Conservation (phyloP, 2,329 filamentous ascomycete species). For the Cryphonectria radicalis region DNA sequence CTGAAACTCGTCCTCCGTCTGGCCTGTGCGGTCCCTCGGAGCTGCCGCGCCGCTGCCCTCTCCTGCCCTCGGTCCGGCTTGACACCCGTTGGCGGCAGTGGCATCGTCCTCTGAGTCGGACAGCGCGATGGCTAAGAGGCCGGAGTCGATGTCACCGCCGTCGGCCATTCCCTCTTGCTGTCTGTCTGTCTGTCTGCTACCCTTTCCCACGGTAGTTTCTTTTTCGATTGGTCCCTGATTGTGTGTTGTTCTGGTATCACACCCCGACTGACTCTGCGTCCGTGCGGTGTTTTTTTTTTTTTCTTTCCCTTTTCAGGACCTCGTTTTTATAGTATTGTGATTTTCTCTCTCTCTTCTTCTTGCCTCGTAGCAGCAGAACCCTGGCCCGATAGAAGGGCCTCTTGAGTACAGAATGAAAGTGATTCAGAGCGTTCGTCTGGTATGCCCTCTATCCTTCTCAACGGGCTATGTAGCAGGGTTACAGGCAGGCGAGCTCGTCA, state of each 20-base stretch:
- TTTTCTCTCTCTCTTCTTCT: background rate
- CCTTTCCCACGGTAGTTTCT: background rate
- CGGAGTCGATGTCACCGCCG: conserved; percentile 40
- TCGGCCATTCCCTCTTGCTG: conserved; percentile 36
- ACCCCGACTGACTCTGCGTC: no score
- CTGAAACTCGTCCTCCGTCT: conserved; percentile 56
- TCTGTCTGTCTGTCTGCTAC: background rate
- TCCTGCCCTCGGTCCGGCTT: conserved; percentile 1
- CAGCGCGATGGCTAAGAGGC: conserved; percentile 48
- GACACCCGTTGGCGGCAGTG: conserved; percentile 18
- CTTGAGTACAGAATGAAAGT: no score
- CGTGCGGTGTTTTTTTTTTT: no score
- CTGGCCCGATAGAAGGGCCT: no score
- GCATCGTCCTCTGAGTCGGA: conserved; percentile 42
- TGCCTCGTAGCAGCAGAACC: background rate
- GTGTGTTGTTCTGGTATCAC: no score
- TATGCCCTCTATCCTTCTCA: background rate
- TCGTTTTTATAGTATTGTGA: background rate
- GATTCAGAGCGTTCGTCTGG: no score
- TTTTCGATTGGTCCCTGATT: background rate
- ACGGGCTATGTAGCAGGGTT: background rate
- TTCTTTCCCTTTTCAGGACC: no score
- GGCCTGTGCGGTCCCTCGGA: conserved; percentile 38
- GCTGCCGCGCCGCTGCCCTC: conserved; percentile 16
- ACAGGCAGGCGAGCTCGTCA: background rate